A percentile compares a stretch with the other conserved stretches of the same genome.
Evolutionary conservation across 2,329 filamentous ascomycete genomes (phyloP).

Genomic region (Penicillium sp.): DNA sequence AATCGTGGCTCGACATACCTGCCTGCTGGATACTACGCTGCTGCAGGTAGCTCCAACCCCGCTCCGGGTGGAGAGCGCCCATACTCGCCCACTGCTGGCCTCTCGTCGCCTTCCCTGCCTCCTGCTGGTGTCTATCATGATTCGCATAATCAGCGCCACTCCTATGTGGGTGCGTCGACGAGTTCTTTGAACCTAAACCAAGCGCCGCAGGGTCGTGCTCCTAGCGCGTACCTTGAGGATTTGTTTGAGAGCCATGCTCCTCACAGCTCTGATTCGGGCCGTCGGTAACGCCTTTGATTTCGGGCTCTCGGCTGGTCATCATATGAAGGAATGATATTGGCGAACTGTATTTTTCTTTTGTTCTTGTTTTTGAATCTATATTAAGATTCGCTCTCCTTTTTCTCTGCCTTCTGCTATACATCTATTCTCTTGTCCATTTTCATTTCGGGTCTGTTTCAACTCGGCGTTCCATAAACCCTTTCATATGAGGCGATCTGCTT

Average conservation of each 20-base stretch:
- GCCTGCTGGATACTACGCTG: conserved; percentile 87
- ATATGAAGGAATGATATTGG: conserved; percentile 4
- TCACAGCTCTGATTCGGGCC: conserved; percentile 16
- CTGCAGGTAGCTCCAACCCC: conserved; percentile 60
- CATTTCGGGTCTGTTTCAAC: background rate
- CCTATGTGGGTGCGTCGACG: conserved; percentile 39
- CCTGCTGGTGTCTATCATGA: conserved; percentile 44
- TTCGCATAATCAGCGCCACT: conserved; percentile 28
- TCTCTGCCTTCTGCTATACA: background rate
- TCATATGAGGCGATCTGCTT: background rate
- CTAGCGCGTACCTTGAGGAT: conserved; percentile 88
- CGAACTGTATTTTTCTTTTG: background rate
- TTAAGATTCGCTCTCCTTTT: background rate
- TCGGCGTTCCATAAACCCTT: conserved; percentile 2
- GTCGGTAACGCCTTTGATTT: background rate
- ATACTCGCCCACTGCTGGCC: conserved; percentile 58
- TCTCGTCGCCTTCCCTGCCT: conserved; percentile 55
- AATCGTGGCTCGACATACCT: conserved; percentile 75
- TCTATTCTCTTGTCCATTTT: background rate
- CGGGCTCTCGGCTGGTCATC: background rate
- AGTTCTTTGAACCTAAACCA: conserved; percentile 67
- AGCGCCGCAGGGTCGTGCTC: conserved; percentile 69
- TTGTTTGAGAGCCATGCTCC: conserved; percentile 71
- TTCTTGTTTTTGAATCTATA: background rate
- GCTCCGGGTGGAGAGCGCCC: conserved; percentile 38